Evolutionary conservation across 2,329 filamentous ascomycete species (phyloP), one percentile per base, ranked within the genome.

Genomic region (Trichoderma koningii): DNA sequence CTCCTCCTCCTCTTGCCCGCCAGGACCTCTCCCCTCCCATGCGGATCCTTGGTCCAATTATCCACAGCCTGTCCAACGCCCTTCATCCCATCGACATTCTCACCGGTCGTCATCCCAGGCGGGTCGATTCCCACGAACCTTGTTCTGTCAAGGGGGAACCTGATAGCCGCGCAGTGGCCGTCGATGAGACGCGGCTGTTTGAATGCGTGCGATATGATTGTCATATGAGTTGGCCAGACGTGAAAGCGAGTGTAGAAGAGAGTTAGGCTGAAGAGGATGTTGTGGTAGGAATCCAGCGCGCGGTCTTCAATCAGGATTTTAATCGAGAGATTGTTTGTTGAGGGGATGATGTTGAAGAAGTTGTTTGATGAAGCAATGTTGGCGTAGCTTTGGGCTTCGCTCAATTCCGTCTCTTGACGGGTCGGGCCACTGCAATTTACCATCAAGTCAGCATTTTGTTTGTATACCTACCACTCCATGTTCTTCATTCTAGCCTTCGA

Each of bases 261-360:
- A 17, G 81, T 70, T 3, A 96, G 79, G 14, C 89, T 89, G 74
- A 93, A 93, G 17, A 96, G 77, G 5, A 97, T 78, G 73, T 97
- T 97, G 73, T 93, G 89, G 72, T 92, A 94, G 1, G 90, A 94
- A 76, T 97, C 93, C 1, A 94, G 87, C 0, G 93, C 92, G 63
- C 85, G 82, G 9, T 88, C 83, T 73, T 97, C 93, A 2, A 86
- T 72, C 0, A 85, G 73, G 19, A 92, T 78, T 7, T 62, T 66
- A 21, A 3, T 14, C 5, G 23, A n/a, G 1, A 63, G 48, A 15
- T 19, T 19, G 3, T 15, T 2, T 3, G 51, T 7, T 14, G 21
- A 19, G 15, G 68, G 52, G 1, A 73, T 63, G 7, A 81, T 71
- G 12, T 69, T 73, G 73, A 83, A 87, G 68, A 80, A 83, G 10